Conservation (phyloP, 495 filamentous ascomycete genomes). For the Aspergillus asperescens region DNA sequence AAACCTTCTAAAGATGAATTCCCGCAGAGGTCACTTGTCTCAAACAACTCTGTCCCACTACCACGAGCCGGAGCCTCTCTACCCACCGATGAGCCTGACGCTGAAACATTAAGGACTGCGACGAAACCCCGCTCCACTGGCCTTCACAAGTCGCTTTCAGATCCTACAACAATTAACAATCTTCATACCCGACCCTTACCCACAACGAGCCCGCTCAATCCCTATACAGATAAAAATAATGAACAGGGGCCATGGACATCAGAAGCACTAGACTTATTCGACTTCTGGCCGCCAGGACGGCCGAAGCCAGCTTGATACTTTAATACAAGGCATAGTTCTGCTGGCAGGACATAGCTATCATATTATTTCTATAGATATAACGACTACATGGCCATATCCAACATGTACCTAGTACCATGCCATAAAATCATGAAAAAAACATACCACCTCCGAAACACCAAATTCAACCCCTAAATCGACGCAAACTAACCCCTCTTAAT, state of each 20-base stretch:
- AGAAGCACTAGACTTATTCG: constrained; percentile 57
- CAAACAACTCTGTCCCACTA: neutral
- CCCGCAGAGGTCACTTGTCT: neutral
- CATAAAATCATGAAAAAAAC: neutral
- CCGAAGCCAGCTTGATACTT: constrained; percentile 26
- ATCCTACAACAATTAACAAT: constrained; percentile 24
- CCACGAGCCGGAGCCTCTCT: too few species aligned
- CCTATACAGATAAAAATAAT: constrained; percentile 8
- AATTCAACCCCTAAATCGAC: neutral
- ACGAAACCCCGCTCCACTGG: constrained; percentile 16
- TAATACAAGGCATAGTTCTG: constrained; percentile 17
- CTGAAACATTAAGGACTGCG: neutral
- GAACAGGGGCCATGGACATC: constrained; percentile 51
- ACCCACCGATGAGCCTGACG: neutral
- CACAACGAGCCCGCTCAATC: constrained; percentile 20
- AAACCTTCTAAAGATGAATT: neutral
- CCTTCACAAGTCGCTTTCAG: constrained; percentile 36
- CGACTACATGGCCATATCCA: neutral
- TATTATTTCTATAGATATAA: neutral
- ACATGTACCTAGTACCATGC: neutral
- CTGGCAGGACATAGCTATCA: neutral
- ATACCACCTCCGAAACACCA: neutral
- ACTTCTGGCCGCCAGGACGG: constrained; percentile 45
- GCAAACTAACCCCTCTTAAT: constrained; percentile 35
- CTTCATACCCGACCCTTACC: constrained; percentile 12